Evolutionary conservation across 371 early-diverging fungal genomes (phyloP).

Genomic region (Fennellomyces sp.): DNA sequence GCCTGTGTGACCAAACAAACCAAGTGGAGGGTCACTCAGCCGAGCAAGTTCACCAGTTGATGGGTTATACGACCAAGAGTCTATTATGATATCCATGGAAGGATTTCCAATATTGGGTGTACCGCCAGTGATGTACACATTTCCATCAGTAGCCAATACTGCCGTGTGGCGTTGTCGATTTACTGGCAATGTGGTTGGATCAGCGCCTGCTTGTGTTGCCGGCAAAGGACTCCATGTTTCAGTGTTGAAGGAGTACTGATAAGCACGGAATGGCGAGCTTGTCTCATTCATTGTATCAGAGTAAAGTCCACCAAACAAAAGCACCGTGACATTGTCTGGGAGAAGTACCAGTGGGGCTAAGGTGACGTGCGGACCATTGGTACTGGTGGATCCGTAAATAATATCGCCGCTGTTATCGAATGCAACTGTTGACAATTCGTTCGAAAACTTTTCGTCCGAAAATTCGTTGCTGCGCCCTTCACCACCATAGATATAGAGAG

Average conservation of each 20-base stretch:
- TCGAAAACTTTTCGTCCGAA: background rate
- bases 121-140: constrained; percentile 15
- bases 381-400: background rate
- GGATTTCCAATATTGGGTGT: background rate
- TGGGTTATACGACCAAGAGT: constrained; percentile 19
- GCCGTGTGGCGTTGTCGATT: constrained; percentile 7
- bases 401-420: background rate
- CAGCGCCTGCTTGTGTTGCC: background rate
- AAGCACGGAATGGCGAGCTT: constrained; percentile 1
- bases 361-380: background rate
- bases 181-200: background rate
- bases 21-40: background rate
- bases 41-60: constrained; percentile 5
- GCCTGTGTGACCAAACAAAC: constrained; percentile 6
- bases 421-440: background rate
- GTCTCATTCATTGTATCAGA: background rate
- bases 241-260: constrained; percentile 3
- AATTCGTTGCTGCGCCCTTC: background rate
- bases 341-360: background rate
- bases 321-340: constrained; percentile 2
- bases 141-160: constrained; percentile 4
- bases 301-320: constrained; percentile 4
- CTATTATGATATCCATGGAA: background rate
- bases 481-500: constrained; percentile 8
- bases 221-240: constrained; percentile 3